Evolutionary conservation across 495 filamentous ascomycete species (phyloP).

Genomic region (Aspergillus heteromorphus): DNA sequence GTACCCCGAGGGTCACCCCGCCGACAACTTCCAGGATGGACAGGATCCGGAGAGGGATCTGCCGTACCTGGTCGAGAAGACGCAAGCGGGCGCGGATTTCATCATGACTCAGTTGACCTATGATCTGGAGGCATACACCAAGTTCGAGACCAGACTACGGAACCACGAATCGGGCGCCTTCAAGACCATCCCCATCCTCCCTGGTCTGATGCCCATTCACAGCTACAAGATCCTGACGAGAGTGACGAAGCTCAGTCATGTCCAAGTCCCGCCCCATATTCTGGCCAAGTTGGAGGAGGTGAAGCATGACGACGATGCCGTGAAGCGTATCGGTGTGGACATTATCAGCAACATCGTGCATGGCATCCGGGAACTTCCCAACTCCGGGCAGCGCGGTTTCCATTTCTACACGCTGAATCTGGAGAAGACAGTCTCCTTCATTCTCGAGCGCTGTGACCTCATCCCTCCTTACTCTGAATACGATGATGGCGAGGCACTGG

Average conservation of each 20-base stretch:
- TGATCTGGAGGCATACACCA: conserved; percentile 72
- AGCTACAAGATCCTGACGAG: conserved; percentile 91
- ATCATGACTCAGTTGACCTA: conserved; percentile 99
- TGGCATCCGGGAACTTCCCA: conserved; percentile 57
- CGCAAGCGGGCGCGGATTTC: conserved; percentile 88
- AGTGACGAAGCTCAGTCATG: conserved; percentile 93
- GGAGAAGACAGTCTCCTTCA: conserved; percentile 92
- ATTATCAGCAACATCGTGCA: conserved; percentile 38
- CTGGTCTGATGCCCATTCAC: conserved; percentile 95
- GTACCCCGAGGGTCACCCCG: conserved; percentile 95
- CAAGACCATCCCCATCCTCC: conserved; percentile 84
- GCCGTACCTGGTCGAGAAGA: conserved; percentile 88
- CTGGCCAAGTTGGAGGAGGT: conserved; percentile 69
- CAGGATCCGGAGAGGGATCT: conserved; percentile 79
- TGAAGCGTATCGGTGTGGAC: conserved; percentile 59
- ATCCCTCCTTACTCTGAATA: conserved; percentile 53
- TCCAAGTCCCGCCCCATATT: conserved; percentile 66
- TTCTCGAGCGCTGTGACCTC: conserved; percentile 78
- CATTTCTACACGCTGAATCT: conserved; percentile 98
- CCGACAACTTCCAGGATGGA: conserved; percentile 71
- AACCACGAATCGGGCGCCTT: conserved; percentile 81
- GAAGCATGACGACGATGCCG: conserved; percentile 84
- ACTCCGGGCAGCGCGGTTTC: conserved; percentile 65
- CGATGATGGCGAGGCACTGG: conserved; percentile 39
- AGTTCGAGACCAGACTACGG: conserved; percentile 72